These are phyloP conservation scores for Cystobasidiaceae sp. DNA, from an alignment of 1,284 basidiomycete species.

Conservation along the genomic window DNA sequence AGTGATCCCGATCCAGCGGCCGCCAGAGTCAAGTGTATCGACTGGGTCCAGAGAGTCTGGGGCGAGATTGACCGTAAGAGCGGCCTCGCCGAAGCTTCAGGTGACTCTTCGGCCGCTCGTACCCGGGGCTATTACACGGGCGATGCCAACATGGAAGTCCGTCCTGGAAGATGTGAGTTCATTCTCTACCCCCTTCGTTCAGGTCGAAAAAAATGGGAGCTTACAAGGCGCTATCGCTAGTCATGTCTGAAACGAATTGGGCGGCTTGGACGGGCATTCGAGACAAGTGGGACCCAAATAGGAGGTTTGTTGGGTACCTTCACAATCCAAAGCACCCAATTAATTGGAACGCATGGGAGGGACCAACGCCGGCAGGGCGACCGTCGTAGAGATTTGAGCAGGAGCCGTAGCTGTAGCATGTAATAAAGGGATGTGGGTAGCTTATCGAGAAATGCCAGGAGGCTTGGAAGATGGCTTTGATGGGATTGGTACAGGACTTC, in stretches of 20 bases:
- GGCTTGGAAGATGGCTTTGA: too few relatives aligned
- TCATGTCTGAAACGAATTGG: slow-evolving; percentile 3
- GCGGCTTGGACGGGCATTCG: neutral
- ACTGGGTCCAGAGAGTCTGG: neutral
- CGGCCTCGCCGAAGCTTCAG: neutral
- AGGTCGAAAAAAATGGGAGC: too few relatives aligned
- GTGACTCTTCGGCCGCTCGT: neutral
- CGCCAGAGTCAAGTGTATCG: neutral
- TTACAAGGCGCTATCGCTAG: too few relatives aligned
- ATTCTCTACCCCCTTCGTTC: too few relatives aligned
- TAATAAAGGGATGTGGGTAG: too few relatives aligned
- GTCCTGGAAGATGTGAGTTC: neutral
- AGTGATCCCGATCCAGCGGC: neutral
- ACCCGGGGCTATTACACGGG: neutral
- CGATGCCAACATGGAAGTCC: neutral
- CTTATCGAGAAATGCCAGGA: too few relatives aligned
- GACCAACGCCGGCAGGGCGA: neutral
- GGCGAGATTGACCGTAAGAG: neutral
- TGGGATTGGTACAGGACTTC: too few relatives aligned
- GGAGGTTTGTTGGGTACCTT: neutral
- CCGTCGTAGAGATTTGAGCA: neutral
- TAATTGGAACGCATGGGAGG: neutral
- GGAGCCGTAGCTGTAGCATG: neutral
- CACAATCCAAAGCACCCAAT: neutral
- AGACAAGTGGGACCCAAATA: neutral